Conservation (phyloP, 2,329 filamentous ascomycete species). For the Thielaviopsis musarum region DNA sequence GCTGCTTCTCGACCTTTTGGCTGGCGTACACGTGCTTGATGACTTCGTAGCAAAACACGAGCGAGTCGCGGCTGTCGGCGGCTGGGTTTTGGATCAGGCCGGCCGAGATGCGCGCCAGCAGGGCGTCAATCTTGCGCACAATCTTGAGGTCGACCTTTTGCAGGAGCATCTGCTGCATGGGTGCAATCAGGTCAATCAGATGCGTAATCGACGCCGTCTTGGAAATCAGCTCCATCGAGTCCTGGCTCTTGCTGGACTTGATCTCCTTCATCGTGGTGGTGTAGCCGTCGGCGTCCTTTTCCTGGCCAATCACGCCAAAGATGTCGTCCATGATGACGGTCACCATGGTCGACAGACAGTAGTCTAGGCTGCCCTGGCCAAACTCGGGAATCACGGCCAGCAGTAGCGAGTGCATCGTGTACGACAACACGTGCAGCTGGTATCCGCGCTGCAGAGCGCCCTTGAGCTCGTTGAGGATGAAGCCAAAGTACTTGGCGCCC, state of each 20-base stretch:
- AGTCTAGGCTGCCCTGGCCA: slow-evolving; percentile 70
- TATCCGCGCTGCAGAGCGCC: slow-evolving; percentile 72
- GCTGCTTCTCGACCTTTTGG: slow-evolving; percentile 31
- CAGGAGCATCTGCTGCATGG: slow-evolving; percentile 59
- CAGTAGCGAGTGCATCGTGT: slow-evolving; percentile 82
- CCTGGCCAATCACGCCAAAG: slow-evolving; percentile 79
- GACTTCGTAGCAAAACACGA: slow-evolving; percentile 92
- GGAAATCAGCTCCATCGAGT: slow-evolving; percentile 87
- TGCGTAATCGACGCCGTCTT: slow-evolving; percentile 61
- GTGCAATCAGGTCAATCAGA: slow-evolving; percentile 59
- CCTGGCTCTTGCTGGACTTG: slow-evolving; percentile 94
- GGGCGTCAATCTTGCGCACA: slow-evolving; percentile 77
- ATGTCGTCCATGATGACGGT: slow-evolving; percentile 92
- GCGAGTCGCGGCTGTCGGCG: slow-evolving; percentile 59
- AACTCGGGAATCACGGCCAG: slow-evolving; percentile 57
- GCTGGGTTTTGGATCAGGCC: slow-evolving; percentile 71
- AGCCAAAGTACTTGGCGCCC: slow-evolving; percentile 70
- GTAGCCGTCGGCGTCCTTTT: slow-evolving; percentile 95
- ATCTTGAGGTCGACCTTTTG: slow-evolving; percentile 74
- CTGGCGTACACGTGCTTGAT: slow-evolving; percentile 71
- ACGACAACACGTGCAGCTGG: slow-evolving; percentile 88
- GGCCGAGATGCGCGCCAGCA: slow-evolving; percentile 66
- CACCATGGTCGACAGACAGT: slow-evolving; percentile 65
- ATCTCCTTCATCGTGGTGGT: slow-evolving; percentile 93
- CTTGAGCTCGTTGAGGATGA: slow-evolving; percentile 81